A percentile compares a stretch with the other conserved stretches of the same genome.
phyloP scores from a whole-genome alignment of 1,284 basidiomycete genomes.

The Ustilago xerochloae region DNA sequence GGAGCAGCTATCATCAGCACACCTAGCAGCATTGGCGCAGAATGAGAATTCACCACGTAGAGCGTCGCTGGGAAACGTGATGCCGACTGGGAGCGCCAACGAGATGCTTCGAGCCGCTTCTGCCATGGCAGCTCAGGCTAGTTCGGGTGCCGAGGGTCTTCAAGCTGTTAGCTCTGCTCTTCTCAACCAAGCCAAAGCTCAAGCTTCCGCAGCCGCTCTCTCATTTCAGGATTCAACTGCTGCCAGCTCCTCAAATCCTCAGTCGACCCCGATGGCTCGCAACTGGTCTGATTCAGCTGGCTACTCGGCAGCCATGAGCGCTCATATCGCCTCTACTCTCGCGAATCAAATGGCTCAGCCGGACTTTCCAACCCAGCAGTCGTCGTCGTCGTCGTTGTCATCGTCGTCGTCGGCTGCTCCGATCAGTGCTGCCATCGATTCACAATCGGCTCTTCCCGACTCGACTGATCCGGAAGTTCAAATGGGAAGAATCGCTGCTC shows the following conservation, averaged over 20 bases:
- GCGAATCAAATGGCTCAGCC: slow-evolving; percentile 23
- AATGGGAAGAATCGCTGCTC: slow-evolving; percentile 50
- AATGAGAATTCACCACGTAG: slow-evolving; percentile 13
- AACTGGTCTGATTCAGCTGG: slow-evolving; percentile 40
- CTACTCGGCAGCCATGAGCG: slow-evolving; percentile 56
- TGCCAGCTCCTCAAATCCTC: slow-evolving; percentile 3
- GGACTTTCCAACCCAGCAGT: not conserved
- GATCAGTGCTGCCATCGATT: slow-evolving; percentile 25
- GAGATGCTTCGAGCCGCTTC: slow-evolving; percentile 55
- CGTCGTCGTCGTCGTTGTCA: too few species aligned
- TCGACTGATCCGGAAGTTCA: slow-evolving; percentile 26
- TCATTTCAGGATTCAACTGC: not conserved
- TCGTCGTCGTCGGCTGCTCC: slow-evolving; percentile 7
- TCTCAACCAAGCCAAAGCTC: slow-evolving; percentile 50
- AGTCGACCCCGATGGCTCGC: slow-evolving; percentile 31
- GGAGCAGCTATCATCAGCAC: slow-evolving; percentile 17
- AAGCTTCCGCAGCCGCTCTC: slow-evolving; percentile 26
- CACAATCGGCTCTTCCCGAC: slow-evolving; percentile 3
- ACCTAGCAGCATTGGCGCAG: not conserved
- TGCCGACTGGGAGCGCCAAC: slow-evolving; percentile 32
- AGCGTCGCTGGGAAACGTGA: slow-evolving; percentile 19
- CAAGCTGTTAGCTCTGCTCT: slow-evolving; percentile 55
- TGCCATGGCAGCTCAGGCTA: slow-evolving; percentile 50
- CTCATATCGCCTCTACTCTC: slow-evolving; percentile 44
- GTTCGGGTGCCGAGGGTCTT: slow-evolving; percentile 46